These are phyloP conservation scores for Amanita subjunquillea DNA, from an alignment of 768 basidiomycete species.

Conservation along the genomic window DNA sequence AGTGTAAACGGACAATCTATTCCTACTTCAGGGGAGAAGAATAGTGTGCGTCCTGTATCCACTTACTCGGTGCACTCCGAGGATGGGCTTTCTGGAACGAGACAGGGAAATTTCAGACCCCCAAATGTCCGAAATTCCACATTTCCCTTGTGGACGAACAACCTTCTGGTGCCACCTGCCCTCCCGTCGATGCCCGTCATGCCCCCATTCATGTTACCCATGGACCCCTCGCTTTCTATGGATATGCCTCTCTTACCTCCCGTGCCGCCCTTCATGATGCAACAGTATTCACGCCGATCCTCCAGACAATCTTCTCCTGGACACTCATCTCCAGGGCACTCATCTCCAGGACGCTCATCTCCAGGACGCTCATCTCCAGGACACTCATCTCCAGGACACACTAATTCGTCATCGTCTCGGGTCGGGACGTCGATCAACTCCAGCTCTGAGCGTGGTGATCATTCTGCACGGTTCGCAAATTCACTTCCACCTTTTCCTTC, in stretches of 20 bases:
- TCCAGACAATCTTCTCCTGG: constrained; percentile 24
- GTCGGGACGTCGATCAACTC: constrained; percentile 23
- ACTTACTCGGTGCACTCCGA: constrained; percentile 47
- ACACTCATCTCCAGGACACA: constrained; percentile 22
- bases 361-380: constrained; percentile 24
- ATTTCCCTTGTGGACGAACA: constrained; percentile 31
- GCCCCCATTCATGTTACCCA: constrained; percentile 14
- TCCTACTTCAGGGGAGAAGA: constrained; percentile 17
- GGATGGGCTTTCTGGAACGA: constrained; percentile 33
- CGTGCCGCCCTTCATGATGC: constrained; percentile 67
- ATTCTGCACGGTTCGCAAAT: constrained; percentile 10
- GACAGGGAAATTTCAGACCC: constrained; percentile 14
- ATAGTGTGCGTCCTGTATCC: constrained; percentile 39
- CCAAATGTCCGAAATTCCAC: constrained; percentile 20
- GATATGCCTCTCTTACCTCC: constrained; percentile 68
- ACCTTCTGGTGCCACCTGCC: constrained; percentile 26
- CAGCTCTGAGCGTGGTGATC: constrained; percentile 20
- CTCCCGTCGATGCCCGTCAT: constrained; percentile 17
- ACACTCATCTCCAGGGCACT: constrained; percentile 17
- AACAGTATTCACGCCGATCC: constrained; percentile 35
- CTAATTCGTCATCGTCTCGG: constrained; percentile 26
- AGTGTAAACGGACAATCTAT: constrained; percentile 27
- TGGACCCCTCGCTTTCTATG: constrained; percentile 25
- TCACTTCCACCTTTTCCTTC: constrained; percentile 9
- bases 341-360: constrained; percentile 18